These are phyloP conservation scores for Citrullus colocynthis DNA, from an alignment of 306 rosid genomes.

Conservation along the genomic window DNA sequence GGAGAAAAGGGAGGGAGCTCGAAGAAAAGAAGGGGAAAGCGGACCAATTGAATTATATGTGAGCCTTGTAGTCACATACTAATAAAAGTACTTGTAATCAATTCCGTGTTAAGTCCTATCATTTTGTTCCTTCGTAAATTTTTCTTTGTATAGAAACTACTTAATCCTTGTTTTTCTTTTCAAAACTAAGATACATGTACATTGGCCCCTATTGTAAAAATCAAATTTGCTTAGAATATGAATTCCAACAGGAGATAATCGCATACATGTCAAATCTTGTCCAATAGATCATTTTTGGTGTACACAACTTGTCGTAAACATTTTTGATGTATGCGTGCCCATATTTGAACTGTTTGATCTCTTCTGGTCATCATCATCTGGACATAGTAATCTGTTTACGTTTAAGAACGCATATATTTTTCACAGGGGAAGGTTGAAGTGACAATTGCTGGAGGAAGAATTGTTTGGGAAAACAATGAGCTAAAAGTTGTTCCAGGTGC, in stretches of 20 bases:
- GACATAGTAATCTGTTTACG: not conserved
- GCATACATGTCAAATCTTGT: not conserved
- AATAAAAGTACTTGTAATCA: not conserved
- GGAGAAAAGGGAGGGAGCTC: not conserved
- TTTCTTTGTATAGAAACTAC: too few species aligned
- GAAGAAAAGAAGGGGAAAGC: not conserved
- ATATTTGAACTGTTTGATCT: not conserved
- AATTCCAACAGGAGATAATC: not conserved
- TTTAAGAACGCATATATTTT: not conserved
- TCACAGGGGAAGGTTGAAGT: slow-evolving; percentile 89
- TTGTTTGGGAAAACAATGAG: slow-evolving; percentile 82
- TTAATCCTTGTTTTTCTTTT: not conserved
- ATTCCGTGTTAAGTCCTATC: not conserved
- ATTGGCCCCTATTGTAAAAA: not conserved
- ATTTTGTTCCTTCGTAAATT: not conserved
- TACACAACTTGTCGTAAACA: not conserved
- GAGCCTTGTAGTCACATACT: not conserved
- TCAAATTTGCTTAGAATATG: not conserved
- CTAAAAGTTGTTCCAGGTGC: slow-evolving; percentile 64
- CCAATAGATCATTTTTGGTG: not conserved
- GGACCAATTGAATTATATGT: not conserved
- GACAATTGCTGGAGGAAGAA: slow-evolving; percentile 76
- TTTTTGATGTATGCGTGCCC: not conserved
- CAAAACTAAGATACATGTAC: too few species aligned
- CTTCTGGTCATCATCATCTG: not conserved